Evolutionary conservation across 2,329 filamentous ascomycete species (phyloP), one percentile per base, ranked within the genome.

Genomic region (Pseudogymnoascus sp.): DNA sequence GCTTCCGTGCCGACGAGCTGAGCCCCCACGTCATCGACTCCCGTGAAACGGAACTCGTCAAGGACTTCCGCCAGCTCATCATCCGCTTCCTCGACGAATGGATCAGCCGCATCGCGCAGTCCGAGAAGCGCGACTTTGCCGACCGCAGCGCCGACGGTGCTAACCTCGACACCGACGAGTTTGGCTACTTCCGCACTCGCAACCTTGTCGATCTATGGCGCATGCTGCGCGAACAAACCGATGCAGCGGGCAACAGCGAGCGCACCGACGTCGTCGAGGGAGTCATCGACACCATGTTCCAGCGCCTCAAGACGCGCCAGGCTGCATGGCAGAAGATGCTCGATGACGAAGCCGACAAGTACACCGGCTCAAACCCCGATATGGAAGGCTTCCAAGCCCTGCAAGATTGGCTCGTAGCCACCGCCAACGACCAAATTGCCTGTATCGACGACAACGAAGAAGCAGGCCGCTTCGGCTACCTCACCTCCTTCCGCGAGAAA

Each of bases 381-480:
- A 74, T 85, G 7, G 84, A 88, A 60, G 82, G 85, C 14, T 86
- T 89, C 69, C 91, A 96, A 72, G 84, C 88, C 2, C 78, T 96
- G 28, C 90, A 96, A 72, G 94, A 99, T 76, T 99, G 93, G 91
- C 87, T 99, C 61, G 86, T 99, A 60, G 92, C 94, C 50, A 91
- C 95, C 62, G 94, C 95, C 67, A 99, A 99, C 76, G 94, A 99
- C 75, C 94, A 99, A 74, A 97, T 99, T 72, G 92, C 92, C 61
- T 97, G 91, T 74, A 96, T 99, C 70, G 94, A 97, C 73, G 95
- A 97, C 71, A 88, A 88, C 66, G 88, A 90, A 64, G 88, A 90
- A 60, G 84, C 86, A 60, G 84, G 83, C 63, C 85, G 88, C 33
- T 78, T 89, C 25, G 90, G 89, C 30, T 97, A 97, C 76, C 82